Evolutionary conservation across 176 grass and related monocot species (phyloP).

Genomic region (Tuctoria greenei): DNA sequence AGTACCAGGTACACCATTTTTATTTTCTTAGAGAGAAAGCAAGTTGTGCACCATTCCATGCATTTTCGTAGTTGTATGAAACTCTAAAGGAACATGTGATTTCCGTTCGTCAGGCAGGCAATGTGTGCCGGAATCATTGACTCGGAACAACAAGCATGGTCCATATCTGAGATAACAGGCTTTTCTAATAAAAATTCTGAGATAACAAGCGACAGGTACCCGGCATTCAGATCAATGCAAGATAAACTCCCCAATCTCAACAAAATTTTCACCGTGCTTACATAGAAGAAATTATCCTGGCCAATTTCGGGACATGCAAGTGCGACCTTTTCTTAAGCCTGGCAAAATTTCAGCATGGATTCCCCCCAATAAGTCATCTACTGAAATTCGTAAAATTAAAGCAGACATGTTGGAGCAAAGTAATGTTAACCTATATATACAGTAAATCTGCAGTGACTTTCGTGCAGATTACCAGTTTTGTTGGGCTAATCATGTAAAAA

Average conservation of each 20-base stretch:
- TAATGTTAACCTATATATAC: background rate
- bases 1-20: too few relatives aligned
- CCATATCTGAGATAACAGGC: constrained; percentile 33
- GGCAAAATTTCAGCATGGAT: constrained; percentile 28
- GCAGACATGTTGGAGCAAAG: constrained; percentile 16
- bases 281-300: background rate
- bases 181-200: too few relatives aligned
- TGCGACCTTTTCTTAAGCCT: background rate
- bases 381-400: constrained; percentile 20
- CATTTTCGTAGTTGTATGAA: background rate
- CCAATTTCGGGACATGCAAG: background rate
- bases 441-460: background rate
- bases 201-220: constrained; percentile 43
- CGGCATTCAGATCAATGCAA: constrained; percentile 35
- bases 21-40: background rate
- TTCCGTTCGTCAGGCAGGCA: constrained; percentile 33
- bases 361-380: constrained; percentile 34
- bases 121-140: constrained; percentile 48
- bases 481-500: constrained; percentile 33
- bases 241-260: constrained; percentile 1
- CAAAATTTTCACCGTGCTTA: constrained; percentile 20
- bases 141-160: constrained; percentile 12
- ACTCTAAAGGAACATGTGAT: constrained; percentile 27
- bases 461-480: constrained; percentile 5
- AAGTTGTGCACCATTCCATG: background rate